phyloP scores from a whole-genome alignment of 305 asterid species.

The Fraxinus latifolia region DNA sequence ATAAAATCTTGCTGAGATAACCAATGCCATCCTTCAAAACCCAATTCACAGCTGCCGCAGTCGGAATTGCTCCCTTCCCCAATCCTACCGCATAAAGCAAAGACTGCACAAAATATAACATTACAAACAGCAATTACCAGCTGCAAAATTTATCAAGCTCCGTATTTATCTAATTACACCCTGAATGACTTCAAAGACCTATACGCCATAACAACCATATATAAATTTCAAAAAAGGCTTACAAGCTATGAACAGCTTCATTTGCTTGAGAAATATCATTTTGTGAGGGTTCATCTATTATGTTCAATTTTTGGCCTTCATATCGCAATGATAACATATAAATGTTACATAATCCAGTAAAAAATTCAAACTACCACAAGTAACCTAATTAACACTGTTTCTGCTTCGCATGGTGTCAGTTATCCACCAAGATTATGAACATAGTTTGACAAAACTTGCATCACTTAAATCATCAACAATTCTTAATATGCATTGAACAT shows the following conservation, averaged over 20 bases:
- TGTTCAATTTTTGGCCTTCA: neutral
- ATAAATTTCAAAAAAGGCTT: neutral
- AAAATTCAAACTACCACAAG: neutral
- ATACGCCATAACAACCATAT: neutral
- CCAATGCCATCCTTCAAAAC: constrained; percentile 97
- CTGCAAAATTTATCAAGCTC: constrained; percentile 13
- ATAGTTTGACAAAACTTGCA: neutral
- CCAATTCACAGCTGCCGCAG: constrained; percentile 97
- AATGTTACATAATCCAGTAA: neutral
- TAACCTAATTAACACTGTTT: neutral
- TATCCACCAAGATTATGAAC: neutral
- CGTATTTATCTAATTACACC: neutral
- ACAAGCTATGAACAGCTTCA: neutral
- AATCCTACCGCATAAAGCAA: constrained; percentile 94
- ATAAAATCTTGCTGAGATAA: constrained; percentile 78
- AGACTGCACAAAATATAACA: constrained; percentile 45
- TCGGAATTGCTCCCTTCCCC: constrained; percentile 96
- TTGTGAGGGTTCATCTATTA: neutral
- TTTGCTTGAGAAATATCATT: neutral
- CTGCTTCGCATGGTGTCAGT: neutral
- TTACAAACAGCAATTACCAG: constrained; percentile 18
- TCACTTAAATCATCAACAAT: neutral
- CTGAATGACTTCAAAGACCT: neutral
- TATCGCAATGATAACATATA: neutral
- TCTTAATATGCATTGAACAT: neutral